Conservation (phyloP, 176 grass and related monocot genomes). For the Alloteropsis semialata region DNA sequence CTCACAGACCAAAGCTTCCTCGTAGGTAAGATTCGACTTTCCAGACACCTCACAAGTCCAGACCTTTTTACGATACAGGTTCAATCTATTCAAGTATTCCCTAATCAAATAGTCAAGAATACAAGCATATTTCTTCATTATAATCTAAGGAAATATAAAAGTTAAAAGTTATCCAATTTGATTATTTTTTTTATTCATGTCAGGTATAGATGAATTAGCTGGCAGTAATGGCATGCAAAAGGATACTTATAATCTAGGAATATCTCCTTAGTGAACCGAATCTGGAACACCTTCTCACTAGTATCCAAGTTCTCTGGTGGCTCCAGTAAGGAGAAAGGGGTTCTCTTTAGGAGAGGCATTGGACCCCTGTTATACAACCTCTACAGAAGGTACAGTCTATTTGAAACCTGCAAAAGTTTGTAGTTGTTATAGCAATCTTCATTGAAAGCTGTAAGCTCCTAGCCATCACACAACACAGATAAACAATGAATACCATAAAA, state of each 20-base stretch:
- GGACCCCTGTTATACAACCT: slow-evolving; percentile 13
- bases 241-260: slow-evolving; percentile 92
- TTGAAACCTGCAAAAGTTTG: slow-evolving; percentile 13
- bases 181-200: slow-evolving; percentile 4
- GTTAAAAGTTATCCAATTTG: slow-evolving; percentile 6
- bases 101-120: slow-evolving; percentile 69
- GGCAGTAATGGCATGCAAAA: slow-evolving; percentile 34
- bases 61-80: slow-evolving; percentile 70
- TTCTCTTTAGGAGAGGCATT: slow-evolving; percentile 91
- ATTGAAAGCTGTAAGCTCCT: slow-evolving; percentile 5
- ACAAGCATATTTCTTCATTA: slow-evolving; percentile 17
- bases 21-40: slow-evolving; percentile 85
- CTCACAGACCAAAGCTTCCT: slow-evolving; percentile 90
- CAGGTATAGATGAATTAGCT: neutral
- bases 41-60: slow-evolving; percentile 83
- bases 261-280: slow-evolving; percentile 87
- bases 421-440: slow-evolving; percentile 1
- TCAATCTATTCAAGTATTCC: slow-evolving; percentile 78
- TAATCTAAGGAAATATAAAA: slow-evolving; percentile 25
- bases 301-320: slow-evolving; percentile 66
- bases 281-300: slow-evolving; percentile 66
- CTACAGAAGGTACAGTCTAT: neutral
- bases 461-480: neutral
- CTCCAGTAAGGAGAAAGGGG: slow-evolving; percentile 51
- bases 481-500: slow-evolving; percentile 1